A percentile compares a stretch with the other conserved stretches of the same genome.
Evolutionary conservation across 176 grass and related monocot genomes (phyloP).

Genomic region (Echinochloa phyllopogon): DNA sequence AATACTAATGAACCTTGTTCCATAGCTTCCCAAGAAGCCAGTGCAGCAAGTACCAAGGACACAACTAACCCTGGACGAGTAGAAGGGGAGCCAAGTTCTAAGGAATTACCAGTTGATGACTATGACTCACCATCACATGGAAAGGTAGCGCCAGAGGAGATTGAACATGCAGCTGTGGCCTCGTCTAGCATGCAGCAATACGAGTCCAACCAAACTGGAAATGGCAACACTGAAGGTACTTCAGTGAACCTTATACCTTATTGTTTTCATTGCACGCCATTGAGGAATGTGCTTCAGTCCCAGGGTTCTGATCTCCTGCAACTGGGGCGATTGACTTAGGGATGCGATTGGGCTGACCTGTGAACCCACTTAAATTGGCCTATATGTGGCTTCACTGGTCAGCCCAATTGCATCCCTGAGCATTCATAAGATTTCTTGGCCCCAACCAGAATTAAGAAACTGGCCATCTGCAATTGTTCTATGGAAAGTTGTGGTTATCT

Average conservation of each 20-base stretch:
- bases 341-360: no score
- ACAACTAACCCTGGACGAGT: not conserved
- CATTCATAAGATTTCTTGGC: not conserved
- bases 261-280: not conserved
- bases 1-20: slow-evolving; percentile 37
- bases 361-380: no score
- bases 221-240: slow-evolving; percentile 43
- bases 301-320: not conserved
- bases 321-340: not conserved
- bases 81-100: slow-evolving; percentile 19
- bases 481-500: not conserved
- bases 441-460: not conserved
- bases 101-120: slow-evolving; percentile 18
- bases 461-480: not conserved
- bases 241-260: slow-evolving; percentile 16
- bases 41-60: slow-evolving; percentile 27
- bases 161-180: slow-evolving; percentile 20
- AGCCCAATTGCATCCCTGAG: no score
- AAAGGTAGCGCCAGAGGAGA: slow-evolving; percentile 28
- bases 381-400: no score
- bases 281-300: not conserved
- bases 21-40: slow-evolving; percentile 38
- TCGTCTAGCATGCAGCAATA: slow-evolving; percentile 24
- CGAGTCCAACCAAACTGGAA: slow-evolving; percentile 34
- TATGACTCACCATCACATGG: slow-evolving; percentile 31